These are phyloP conservation scores for Periconia sp. DNA, from an alignment of 2,329 filamentous ascomycete genomes.

Conservation along the genomic window DNA sequence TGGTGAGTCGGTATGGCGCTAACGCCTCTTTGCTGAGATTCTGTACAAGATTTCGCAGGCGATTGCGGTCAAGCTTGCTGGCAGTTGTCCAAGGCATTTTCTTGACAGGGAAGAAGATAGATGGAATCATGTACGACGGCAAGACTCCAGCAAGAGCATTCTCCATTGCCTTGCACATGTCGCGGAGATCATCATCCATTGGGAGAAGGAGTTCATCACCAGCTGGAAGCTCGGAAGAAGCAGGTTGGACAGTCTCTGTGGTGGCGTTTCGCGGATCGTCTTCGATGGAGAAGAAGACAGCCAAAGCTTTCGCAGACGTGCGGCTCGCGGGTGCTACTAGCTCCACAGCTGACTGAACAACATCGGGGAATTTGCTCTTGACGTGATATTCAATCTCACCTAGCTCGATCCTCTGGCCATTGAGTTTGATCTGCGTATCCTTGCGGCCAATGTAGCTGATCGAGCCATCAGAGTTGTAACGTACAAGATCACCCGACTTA, in stretches of 20 bases:
- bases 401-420: constrained; percentile 29
- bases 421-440: constrained; percentile 36
- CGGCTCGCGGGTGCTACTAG: constrained; percentile 37
- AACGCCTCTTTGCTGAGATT: constrained; percentile 36
- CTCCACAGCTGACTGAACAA: constrained; percentile 40
- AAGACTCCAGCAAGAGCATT: constrained; percentile 35
- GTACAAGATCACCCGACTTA: constrained; percentile 31
- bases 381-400: constrained; percentile 40
- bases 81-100: constrained; percentile 41
- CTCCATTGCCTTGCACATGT: constrained; percentile 38
- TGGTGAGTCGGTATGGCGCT: constrained; percentile 35
- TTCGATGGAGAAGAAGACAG: constrained; percentile 37
- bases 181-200: constrained; percentile 29
- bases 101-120: constrained; percentile 37
- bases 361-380: constrained; percentile 38
- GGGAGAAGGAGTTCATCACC: constrained; percentile 37
- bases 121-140: constrained; percentile 43
- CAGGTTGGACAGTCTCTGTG: constrained; percentile 18
- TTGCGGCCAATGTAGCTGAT: constrained; percentile 33
- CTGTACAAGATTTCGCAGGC: constrained; percentile 31
- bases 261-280: constrained; percentile 13
- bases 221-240: constrained; percentile 23
- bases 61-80: constrained; percentile 41
- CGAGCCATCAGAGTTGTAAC: constrained; percentile 27
- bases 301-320: constrained; percentile 35